A percentile compares a stretch with the other conserved stretches of the same genome.
Conservation (phyloP, 2,329 filamentous ascomycete species). For the Dactylellina sp. region DNA sequence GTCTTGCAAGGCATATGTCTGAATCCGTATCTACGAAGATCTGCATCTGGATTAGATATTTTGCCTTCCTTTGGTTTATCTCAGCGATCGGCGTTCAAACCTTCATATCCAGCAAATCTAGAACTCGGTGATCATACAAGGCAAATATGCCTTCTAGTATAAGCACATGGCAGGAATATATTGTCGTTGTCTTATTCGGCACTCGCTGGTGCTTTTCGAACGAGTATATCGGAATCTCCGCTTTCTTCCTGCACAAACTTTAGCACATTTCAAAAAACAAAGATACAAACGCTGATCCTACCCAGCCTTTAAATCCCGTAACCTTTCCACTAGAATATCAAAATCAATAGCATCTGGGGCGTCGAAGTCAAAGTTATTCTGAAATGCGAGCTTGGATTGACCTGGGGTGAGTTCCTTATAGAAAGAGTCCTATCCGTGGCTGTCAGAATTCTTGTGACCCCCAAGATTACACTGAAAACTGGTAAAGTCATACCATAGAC, state of each 20-base stretch:
- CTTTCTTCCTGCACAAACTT: conserved; percentile 73
- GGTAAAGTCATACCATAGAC: conserved; percentile 79
- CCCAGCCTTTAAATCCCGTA: conserved; percentile 91
- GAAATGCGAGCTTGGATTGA: conserved; percentile 82
- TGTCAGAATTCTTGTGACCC: conserved; percentile 24
- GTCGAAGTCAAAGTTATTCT: conserved; percentile 96
- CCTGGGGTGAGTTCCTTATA: conserved; percentile 89
- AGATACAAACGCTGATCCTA: conserved; percentile 65
- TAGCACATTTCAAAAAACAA: neutral
- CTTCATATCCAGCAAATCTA: conserved; percentile 90
- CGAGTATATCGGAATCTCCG: conserved; percentile 90
- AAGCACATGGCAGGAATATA: conserved; percentile 96
- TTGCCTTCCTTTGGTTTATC: neutral
- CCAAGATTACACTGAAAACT: conserved; percentile 17
- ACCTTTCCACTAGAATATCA: conserved; percentile 81
- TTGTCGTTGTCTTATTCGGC: conserved; percentile 77
- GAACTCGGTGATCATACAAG: conserved; percentile 84
- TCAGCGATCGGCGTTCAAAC: conserved; percentile 65
- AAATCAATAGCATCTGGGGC: conserved; percentile 95
- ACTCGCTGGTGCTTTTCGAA: conserved; percentile 89
- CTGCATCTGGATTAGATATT: conserved; percentile 63
- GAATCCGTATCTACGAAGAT: conserved; percentile 97
- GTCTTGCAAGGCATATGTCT: conserved; percentile 88
- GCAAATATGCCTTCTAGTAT: conserved; percentile 97
- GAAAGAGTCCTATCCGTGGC: conserved; percentile 81